Evolutionary conservation across 495 filamentous ascomycete species (phyloP).

Genomic region (Neurospora sp.): DNA sequence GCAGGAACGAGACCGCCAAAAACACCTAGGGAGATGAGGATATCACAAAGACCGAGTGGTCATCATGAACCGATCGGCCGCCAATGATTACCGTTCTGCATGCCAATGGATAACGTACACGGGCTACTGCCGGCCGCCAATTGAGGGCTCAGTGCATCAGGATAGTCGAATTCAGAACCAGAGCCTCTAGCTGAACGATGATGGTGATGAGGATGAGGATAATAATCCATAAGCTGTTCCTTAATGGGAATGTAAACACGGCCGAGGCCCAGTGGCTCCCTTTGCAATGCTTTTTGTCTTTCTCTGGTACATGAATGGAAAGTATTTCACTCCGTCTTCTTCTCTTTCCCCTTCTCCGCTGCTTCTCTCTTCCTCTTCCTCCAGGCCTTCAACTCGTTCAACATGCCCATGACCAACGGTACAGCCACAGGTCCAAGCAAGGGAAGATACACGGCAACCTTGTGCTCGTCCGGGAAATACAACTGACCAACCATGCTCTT

Average conservation of each 20-base stretch:
- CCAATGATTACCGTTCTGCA: not conserved
- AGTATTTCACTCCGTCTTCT: conserved; percentile 19
- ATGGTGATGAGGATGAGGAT: not conserved
- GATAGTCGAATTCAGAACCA: not conserved
- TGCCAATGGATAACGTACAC: not conserved
- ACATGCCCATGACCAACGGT: conserved; percentile 67
- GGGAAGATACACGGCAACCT: conserved; percentile 93
- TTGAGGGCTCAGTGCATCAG: not conserved
- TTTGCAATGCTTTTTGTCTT: not conserved
- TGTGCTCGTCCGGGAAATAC: conserved; percentile 96
- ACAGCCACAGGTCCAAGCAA: conserved; percentile 87
- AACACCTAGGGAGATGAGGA: not conserved
- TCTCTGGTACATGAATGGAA: not conserved
- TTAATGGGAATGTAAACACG: not conserved
- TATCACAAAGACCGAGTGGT: not conserved
- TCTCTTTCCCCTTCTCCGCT: conserved; percentile 16
- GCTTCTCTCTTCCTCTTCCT: conserved; percentile 30
- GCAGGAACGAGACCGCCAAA: not conserved
- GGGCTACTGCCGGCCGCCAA: not conserved
- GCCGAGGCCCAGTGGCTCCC: not conserved
- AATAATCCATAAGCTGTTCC: not conserved
- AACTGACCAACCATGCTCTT: conserved; percentile 98
- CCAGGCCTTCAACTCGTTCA: conserved; percentile 67
- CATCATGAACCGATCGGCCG: not conserved
- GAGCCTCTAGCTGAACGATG: not conserved